Evolutionary conservation across 139 green algal genomes (phyloP).

Genomic region (Coccomyxa sp.): DNA sequence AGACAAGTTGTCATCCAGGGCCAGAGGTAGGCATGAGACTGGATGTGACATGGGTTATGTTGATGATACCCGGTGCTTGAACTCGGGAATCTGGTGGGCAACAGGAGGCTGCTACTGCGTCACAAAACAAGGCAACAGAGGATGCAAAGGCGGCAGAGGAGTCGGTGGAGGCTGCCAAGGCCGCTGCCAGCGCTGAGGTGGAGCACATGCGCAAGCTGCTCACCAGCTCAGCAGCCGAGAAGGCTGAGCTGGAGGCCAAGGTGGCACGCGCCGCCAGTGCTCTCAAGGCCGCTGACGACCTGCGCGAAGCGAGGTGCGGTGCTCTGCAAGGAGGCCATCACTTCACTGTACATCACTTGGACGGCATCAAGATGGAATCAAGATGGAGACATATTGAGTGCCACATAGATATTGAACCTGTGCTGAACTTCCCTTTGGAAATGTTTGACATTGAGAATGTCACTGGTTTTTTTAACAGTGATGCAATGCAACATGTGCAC

Average conservation of each 20-base stretch:
- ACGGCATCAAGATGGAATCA: too few relatives aligned
- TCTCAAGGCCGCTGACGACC: conserved; percentile 71
- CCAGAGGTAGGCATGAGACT: not conserved
- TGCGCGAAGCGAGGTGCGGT: conserved; percentile 63
- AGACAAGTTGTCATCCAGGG: not conserved
- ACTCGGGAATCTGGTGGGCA: not conserved
- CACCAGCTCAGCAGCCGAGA: conserved; percentile 16
- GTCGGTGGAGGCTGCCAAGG: not conserved
- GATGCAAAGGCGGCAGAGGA: conserved; percentile 3
- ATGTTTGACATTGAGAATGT: too few relatives aligned
- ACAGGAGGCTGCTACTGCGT: conserved; percentile 6
- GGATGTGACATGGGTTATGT: not conserved
- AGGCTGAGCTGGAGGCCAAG: conserved; percentile 50
- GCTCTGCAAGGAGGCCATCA: not conserved
- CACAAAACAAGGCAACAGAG: not conserved
- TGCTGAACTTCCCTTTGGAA: too few relatives aligned
- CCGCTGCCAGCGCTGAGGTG: conserved; percentile 10
- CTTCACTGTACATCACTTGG: not conserved
- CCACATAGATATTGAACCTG: too few relatives aligned
- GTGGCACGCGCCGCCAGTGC: conserved; percentile 57
- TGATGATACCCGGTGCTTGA: not conserved
- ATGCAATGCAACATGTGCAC: too few relatives aligned
- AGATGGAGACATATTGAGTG: too few relatives aligned
- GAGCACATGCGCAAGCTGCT: conserved; percentile 19
- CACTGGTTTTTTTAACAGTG: too few relatives aligned